Base-by-base conservation (phyloP, 202 grass and related monocot genomes). In the Digitaria exilis region DNA sequence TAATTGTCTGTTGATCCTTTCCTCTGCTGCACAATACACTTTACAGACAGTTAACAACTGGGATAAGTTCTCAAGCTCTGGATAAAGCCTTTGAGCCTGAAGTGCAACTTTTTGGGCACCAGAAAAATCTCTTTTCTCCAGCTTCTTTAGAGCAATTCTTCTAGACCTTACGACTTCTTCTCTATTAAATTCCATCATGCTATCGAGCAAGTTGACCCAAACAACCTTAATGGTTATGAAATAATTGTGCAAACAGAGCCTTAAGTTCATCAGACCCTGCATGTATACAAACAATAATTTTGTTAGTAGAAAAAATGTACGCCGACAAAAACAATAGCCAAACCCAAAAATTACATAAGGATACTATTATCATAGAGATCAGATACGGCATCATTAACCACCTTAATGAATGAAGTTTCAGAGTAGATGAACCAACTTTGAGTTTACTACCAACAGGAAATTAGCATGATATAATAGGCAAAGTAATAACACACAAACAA, bases 171-270 rank as follows among this genome's bases (percentile, higher is more conserved):
- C 5, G 9, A 84, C 86, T 62, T 88, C 86, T 80, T 89, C 80
- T 71, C 80, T 89, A 77, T 91, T 91, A 65, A 72, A 87, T 68
- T 91, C 88, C 88, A 94, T 90, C 74, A 82, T 9, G 25, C 12
- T 61, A 2, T 41, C 44, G n/a, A 64, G 73, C 19, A 69, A 56
- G 28, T 59, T 51, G 37, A 2, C 57, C 15, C 19, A 28, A 83
- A 57, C 7, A 32, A 71, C 18, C 31, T 51, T 76, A 10, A 18
- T n/a, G 44, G 28, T 37, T 51, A 48, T 60, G 52, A 15, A 68
- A 22, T 18, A 52, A 67, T 72, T 73, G 46, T 49, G 68, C 28
- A 82, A 73, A 82, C 19, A 72, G 18, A 71, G 71, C 39, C 41
- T 43, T 14, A n/a, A 71, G 37, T 21, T 10, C 45, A 41, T 37